Conservation (phyloP, 768 basidiomycete genomes). For the Butyriboletus loyo region DNA sequence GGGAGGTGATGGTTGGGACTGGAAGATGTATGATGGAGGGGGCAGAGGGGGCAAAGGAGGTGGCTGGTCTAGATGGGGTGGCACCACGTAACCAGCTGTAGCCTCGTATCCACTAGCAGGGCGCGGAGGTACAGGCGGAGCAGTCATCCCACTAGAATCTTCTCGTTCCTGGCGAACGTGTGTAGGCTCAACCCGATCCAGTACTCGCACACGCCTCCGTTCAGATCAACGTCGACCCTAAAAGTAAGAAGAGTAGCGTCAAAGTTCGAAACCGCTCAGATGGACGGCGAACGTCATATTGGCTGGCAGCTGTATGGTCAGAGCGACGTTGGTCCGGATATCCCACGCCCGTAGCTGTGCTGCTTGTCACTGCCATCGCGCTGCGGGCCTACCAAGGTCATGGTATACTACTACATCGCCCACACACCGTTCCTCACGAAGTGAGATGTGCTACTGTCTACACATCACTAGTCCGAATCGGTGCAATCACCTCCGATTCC, state of each 20-base stretch:
- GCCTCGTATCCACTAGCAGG: conserved; percentile 10
- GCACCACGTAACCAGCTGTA: conserved; percentile 7
- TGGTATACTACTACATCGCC: background rate
- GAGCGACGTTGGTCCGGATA: background rate
- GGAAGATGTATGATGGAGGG: conserved; percentile 31
- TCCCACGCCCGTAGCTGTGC: conserved; percentile 1
- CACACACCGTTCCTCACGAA: background rate
- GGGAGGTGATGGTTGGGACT: conserved; percentile 19
- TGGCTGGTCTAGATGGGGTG: conserved; percentile 21
- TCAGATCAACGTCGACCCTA: background rate
- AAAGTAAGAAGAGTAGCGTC: background rate
- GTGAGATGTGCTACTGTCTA: background rate
- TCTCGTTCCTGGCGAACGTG: conserved; percentile 1
- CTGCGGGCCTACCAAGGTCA: background rate
- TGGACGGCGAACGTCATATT: too few relatives aligned
- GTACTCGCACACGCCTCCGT: background rate
- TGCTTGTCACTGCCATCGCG: background rate
- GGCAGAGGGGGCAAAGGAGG: conserved; percentile 54
- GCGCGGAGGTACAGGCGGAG: conserved; percentile 32
- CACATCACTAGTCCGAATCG: background rate
- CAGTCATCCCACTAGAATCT: conserved; percentile 8
- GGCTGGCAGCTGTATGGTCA: background rate
- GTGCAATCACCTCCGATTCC: background rate
- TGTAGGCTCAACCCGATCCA: background rate
- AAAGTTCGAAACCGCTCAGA: background rate